phyloP scores from a whole-genome alignment of 2,329 filamentous ascomycete genomes.

The Colletotrichum musicola region DNA sequence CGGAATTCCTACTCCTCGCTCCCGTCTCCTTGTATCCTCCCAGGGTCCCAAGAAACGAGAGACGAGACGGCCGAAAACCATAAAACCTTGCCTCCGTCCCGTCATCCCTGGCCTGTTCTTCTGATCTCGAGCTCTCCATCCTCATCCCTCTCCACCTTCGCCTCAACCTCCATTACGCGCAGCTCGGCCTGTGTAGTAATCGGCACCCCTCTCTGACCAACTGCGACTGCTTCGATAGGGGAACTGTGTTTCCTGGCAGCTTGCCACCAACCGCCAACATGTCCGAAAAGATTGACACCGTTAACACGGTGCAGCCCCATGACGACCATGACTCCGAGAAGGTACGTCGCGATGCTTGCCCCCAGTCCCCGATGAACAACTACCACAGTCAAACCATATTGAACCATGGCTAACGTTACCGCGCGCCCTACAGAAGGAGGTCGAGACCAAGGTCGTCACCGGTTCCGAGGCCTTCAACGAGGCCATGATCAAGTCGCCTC shows the following conservation, averaged over 20 bases:
- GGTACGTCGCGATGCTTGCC: constrained; percentile 6
- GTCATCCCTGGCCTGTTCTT: constrained; percentile 24
- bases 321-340: constrained; percentile 36
- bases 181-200: constrained; percentile 31
- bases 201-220: constrained; percentile 9
- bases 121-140: constrained; percentile 34
- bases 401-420: constrained; percentile 1
- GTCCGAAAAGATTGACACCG: constrained; percentile 37
- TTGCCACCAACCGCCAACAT: constrained; percentile 24
- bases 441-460: constrained; percentile 58
- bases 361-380: not conserved
- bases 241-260: constrained; percentile 6
- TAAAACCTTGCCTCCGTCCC: constrained; percentile 39
- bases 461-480: constrained; percentile 68
- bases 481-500: constrained; percentile 66
- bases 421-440: constrained; percentile 31
- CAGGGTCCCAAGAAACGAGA: not conserved
- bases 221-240: not conserved
- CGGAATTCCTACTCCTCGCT: constrained; percentile 23
- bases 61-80: constrained; percentile 33
- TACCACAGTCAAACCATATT: not conserved
- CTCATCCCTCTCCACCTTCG: constrained; percentile 30
- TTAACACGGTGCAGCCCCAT: constrained; percentile 36
- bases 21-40: constrained; percentile 1
- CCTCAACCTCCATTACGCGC: constrained; percentile 10